phyloP scores from a whole-genome alignment of 2,329 filamentous ascomycete species.

The Blastomyces gilchristii region DNA sequence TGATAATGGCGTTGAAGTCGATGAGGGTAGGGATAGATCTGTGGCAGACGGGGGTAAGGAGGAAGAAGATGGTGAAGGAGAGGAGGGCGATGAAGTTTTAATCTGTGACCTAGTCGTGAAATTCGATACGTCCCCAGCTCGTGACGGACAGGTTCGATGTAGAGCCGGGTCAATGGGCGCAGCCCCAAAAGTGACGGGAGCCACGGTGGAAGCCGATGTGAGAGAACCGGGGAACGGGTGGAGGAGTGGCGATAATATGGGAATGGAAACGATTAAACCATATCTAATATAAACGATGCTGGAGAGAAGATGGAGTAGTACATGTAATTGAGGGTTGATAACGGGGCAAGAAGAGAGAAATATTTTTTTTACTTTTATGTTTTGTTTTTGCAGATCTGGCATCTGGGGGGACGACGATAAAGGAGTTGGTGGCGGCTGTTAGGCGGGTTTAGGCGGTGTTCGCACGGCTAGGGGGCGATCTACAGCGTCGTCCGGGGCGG shows the following conservation, averaged over 20 bases:
- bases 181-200: conserved; percentile 49
- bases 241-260: conserved; percentile 12
- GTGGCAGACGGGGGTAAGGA: conserved; percentile 35
- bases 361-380: background rate
- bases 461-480: background rate
- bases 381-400: background rate
- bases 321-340: background rate
- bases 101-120: conserved; percentile 37
- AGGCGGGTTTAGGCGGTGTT: no score
- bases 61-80: conserved; percentile 39
- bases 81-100: conserved; percentile 37
- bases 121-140: conserved; percentile 25
- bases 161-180: conserved; percentile 45
- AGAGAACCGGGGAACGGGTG: conserved; percentile 25
- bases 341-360: background rate
- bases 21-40: conserved; percentile 45
- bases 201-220: conserved; percentile 50
- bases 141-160: conserved; percentile 38
- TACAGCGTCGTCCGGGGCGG: background rate
- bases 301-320: background rate
- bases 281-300: background rate
- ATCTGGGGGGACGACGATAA: background rate
- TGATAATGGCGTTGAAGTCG: conserved; percentile 41
- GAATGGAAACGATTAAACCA: no score
- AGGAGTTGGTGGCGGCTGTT: background rate